Evolutionary conservation across 352 stramenopile species (phyloP), one percentile per base, ranked within the genome.

Genomic region (Phytophthora gonapodyides): DNA sequence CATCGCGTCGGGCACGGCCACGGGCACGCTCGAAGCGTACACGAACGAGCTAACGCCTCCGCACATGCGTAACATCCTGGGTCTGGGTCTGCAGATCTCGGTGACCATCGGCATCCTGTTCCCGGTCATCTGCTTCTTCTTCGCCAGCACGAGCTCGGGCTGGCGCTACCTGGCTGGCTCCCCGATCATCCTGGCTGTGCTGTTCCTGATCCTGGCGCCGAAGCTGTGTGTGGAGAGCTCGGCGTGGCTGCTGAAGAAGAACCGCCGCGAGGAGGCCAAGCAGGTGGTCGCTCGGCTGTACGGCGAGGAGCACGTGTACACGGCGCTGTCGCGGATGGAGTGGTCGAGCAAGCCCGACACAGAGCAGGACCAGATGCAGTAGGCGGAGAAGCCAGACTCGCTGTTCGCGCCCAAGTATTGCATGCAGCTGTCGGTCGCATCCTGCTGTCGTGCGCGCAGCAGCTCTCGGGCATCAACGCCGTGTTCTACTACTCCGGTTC

Each of bases 121-220:
- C 34, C 54, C 54, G 11, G 54, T 36, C 5, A 62, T 62, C 42
- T 58, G 51, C 38, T 58, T 58, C 54, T 62, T 62, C 48, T 65
- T 65, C 57, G 47, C 57, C 15, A 66, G 71, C 53, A 67, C 65
- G 31, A 53, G 34, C 35, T 53, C 30, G 16, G 65, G 60, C 16
- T 78, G 70, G 70, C 70, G 70, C n/a, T 72, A 75, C 66, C 13
- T 78, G 27, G 66, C 73, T 3, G 78, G 52, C 7, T 80, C 84
- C 49, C 78, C 76, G 13, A 70, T 78, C 37, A 46, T 83, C 16
- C 50, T 87, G 7, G 75, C 53, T 12, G 56, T 43, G 0, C 24
- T 80, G 11, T 80, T 82, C 55, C 58, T 84, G 17, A n/a, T 70
- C n/a, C 49, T 79, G 8, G 61, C 72, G 36, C 69, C 64, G 34